Percentiles rank a stretch among this genome's conserved stretches.
phyloP scores from a whole-genome alignment of 495 filamentous ascomycete genomes.

The Delitschia confertaspora region DNA sequence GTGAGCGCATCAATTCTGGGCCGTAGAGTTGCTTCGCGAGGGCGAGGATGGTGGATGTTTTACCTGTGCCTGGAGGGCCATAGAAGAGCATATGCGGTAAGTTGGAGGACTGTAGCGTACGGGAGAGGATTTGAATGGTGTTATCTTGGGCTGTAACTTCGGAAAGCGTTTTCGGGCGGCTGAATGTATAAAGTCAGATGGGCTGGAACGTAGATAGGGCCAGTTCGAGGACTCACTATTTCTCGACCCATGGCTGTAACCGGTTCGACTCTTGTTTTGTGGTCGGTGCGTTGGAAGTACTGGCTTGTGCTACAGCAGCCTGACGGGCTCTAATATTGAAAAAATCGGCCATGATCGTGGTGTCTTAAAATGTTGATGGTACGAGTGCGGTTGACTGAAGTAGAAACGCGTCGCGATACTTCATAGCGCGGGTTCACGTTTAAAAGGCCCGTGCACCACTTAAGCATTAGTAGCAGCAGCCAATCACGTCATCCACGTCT shows the following conservation, averaged over 20 bases:
- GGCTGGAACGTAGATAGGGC: not conserved
- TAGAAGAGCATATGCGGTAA: conserved; percentile 99
- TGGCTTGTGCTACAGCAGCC: conserved; percentile 58
- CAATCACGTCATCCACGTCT: conserved; percentile 12
- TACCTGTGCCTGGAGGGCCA: conserved; percentile 92
- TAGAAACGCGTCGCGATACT: conserved; percentile 17
- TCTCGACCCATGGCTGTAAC: conserved; percentile 95
- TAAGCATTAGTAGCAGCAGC: not conserved
- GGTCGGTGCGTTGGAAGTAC: conserved; percentile 45
- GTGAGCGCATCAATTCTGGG: conserved; percentile 83
- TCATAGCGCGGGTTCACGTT: conserved; percentile 17
- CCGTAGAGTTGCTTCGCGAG: conserved; percentile 97
- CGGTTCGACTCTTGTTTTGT: conserved; percentile 52
- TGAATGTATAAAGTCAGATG: conserved; percentile 32
- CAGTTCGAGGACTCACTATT: conserved; percentile 65
- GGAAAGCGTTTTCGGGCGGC: conserved; percentile 82
- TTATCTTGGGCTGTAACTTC: conserved; percentile 98
- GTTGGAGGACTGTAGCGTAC: conserved; percentile 90
- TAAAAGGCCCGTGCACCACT: conserved; percentile 6
- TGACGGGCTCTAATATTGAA: conserved; percentile 92
- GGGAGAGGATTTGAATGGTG: conserved; percentile 82
- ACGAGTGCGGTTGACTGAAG: not conserved
- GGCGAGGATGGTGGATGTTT: conserved; percentile 95
- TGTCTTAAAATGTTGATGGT: conserved; percentile 1
- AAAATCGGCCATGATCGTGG: conserved; percentile 60